Evolutionary conservation across 768 basidiomycete species (phyloP).

Genomic region (Glaciozyma antarctica): DNA sequence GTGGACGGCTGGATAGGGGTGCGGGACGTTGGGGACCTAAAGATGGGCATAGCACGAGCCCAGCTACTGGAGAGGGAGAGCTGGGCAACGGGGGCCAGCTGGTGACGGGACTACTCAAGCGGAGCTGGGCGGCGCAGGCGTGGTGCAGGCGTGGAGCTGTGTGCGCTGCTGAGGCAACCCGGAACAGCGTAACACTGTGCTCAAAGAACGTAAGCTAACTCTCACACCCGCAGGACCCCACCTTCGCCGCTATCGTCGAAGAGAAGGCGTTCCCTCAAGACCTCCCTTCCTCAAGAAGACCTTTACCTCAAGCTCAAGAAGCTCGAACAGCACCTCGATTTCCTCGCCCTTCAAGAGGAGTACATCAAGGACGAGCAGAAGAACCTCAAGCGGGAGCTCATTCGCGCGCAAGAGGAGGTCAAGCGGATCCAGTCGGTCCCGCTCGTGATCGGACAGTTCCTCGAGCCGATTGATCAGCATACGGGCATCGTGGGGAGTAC

Average conservation of each 20-base stretch:
- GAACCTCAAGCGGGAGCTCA: constrained; percentile 92
- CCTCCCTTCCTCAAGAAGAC: constrained; percentile 51
- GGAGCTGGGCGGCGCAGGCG: no score
- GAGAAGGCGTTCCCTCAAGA: constrained; percentile 21
- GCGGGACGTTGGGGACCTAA: no score
- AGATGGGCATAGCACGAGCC: no score
- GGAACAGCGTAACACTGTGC: neutral
- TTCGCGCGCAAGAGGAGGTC: constrained; percentile 98
- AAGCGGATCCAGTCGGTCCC: constrained; percentile 98
- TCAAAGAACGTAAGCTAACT: no score
- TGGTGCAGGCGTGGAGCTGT: neutral
- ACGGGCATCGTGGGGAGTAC: constrained; percentile 96
- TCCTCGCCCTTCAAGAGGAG: constrained; percentile 68
- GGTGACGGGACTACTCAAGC: no score
- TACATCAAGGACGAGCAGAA: constrained; percentile 99
- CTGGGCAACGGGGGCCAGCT: no score
- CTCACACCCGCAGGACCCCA: constrained; percentile 22
- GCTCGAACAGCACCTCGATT: constrained; percentile 84
- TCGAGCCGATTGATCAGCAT: constrained; percentile 95
- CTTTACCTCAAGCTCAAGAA: constrained; percentile 96
- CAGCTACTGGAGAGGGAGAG: no score
- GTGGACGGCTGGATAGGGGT: no score
- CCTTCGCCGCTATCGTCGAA: constrained; percentile 21
- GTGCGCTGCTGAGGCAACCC: neutral
- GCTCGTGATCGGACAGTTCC: constrained; percentile 96